A percentile compares a stretch with the other conserved stretches of the same genome.
These are phyloP conservation scores for Flaveria bidentis DNA, from an alignment of 129 eudicot genomes.

Conservation along the genomic window DNA sequence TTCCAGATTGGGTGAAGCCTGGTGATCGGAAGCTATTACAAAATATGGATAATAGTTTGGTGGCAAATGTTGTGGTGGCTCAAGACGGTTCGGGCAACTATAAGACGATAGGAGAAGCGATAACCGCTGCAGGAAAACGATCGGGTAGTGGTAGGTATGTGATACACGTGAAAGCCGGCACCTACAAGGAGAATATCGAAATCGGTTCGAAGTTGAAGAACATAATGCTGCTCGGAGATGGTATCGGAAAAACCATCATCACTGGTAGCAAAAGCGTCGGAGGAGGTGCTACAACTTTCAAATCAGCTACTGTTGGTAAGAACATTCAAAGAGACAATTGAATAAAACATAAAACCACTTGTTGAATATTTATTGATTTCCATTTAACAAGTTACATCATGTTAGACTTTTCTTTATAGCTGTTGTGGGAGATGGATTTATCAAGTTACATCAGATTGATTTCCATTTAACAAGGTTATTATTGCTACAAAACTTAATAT, in stretches of 20 bases:
- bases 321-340: not conserved
- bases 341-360: slow-evolving; percentile 1
- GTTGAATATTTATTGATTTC: not conserved
- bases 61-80: slow-evolving; percentile 60
- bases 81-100: slow-evolving; percentile 66
- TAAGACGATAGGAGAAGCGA: slow-evolving; percentile 50
- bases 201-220: slow-evolving; percentile 44
- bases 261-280: slow-evolving; percentile 69
- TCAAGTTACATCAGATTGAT: too few species aligned
- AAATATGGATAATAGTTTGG: slow-evolving; percentile 19
- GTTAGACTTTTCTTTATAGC: slow-evolving; percentile 9
- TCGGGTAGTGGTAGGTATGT: slow-evolving; percentile 50
- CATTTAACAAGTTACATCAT: slow-evolving; percentile 1
- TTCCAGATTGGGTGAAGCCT: slow-evolving; percentile 56
- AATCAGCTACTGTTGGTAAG: slow-evolving; percentile 70
- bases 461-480: not conserved
- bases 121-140: slow-evolving; percentile 46
- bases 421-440: too few species aligned
- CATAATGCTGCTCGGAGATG: slow-evolving; percentile 63
- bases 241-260: slow-evolving; percentile 62
- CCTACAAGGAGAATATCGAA: slow-evolving; percentile 51
- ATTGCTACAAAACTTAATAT: too few species aligned
- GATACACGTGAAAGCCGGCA: slow-evolving; percentile 54
- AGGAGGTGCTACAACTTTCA: slow-evolving; percentile 58
- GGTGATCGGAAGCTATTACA: slow-evolving; percentile 57